Evolutionary conservation across 2,329 filamentous ascomycete species (phyloP).

Genomic region (Alternaria sp.): DNA sequence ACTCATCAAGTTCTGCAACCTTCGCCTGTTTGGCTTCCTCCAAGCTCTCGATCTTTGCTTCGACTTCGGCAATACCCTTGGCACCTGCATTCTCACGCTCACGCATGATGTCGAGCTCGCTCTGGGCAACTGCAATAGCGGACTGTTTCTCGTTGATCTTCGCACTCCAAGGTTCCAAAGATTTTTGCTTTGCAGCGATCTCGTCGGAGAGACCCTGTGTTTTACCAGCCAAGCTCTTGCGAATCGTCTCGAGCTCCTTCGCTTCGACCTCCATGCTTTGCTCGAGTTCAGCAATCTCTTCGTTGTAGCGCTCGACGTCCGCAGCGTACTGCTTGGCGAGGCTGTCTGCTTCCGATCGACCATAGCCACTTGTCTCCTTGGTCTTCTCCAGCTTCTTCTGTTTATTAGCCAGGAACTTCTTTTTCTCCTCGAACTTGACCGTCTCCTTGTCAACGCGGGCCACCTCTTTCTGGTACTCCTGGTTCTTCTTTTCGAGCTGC

Average conservation of each 20-base stretch:
- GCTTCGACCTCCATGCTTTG: slow-evolving; percentile 79
- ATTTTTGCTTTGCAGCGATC: slow-evolving; percentile 90
- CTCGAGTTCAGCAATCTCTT: slow-evolving; percentile 80
- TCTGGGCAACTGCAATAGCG: slow-evolving; percentile 90
- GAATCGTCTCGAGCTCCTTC: slow-evolving; percentile 79
- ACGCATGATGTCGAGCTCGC: slow-evolving; percentile 87
- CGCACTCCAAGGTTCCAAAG: slow-evolving; percentile 93
- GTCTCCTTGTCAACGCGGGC: slow-evolving; percentile 94
- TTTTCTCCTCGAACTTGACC: slow-evolving; percentile 97
- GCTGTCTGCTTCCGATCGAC: slow-evolving; percentile 74
- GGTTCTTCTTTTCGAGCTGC: slow-evolving; percentile 78
- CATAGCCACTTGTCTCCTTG: slow-evolving; percentile 76
- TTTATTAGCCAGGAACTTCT: slow-evolving; percentile 89
- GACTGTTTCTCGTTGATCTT: slow-evolving; percentile 98
- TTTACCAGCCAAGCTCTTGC: slow-evolving; percentile 90
- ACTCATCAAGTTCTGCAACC: slow-evolving; percentile 74
- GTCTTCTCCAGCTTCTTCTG: slow-evolving; percentile 94
- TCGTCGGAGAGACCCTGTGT: slow-evolving; percentile 93
- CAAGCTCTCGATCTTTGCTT: slow-evolving; percentile 77
- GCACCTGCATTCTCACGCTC: slow-evolving; percentile 90
- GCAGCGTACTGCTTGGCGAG: slow-evolving; percentile 77
- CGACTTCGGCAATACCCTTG: slow-evolving; percentile 80
- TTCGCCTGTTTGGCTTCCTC: slow-evolving; percentile 75
- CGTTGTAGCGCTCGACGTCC: slow-evolving; percentile 77
- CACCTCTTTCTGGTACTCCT: slow-evolving; percentile 82